Evolutionary conservation across 2,329 filamentous ascomycete species (phyloP).

Genomic region (Knufia petricola): DNA sequence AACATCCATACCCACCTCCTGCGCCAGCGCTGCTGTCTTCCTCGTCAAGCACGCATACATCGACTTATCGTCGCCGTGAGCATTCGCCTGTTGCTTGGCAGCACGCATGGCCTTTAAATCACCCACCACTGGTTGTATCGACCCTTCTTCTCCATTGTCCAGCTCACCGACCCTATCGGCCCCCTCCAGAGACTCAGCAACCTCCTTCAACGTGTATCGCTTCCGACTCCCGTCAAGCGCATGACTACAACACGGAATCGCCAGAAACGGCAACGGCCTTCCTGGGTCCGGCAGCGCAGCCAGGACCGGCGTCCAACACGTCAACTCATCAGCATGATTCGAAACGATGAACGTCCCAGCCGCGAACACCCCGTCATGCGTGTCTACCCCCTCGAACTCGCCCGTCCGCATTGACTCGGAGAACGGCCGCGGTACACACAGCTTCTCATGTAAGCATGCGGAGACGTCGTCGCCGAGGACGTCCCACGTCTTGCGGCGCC

Average conservation of each 20-base stretch:
- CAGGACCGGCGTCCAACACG: conserved; percentile 87
- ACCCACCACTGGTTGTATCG: conserved; percentile 29
- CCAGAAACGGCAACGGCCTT: conserved; percentile 71
- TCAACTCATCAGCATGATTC: conserved; percentile 94
- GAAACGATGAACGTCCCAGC: conserved; percentile 81
- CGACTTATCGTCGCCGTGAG: conserved; percentile 43
- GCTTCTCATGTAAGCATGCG: conserved; percentile 45
- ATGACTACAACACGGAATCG: conserved; percentile 93
- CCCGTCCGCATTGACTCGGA: conserved; percentile 21
- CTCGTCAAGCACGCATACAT: conserved; percentile 75
- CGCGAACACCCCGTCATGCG: conserved; percentile 55
- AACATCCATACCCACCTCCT: conserved; percentile 62
- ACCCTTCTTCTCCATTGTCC: conserved; percentile 18
- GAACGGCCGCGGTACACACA: conserved; percentile 51
- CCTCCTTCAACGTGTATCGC: conserved; percentile 39
- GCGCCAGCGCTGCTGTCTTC: conserved; percentile 62
- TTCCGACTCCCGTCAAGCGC: conserved; percentile 65
- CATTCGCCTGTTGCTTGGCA: conserved; percentile 27
- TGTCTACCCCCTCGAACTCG: conserved; percentile 8
- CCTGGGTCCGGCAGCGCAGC: conserved; percentile 47
- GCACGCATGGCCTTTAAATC: conserved; percentile 33
- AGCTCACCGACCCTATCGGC: neutral
- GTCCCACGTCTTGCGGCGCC: conserved; percentile 72
- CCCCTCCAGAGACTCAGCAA: conserved; percentile 8
- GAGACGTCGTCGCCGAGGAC: conserved; percentile 51